These are phyloP conservation scores for Moelleriella libera DNA, from an alignment of 2,329 filamentous ascomycete genomes.

Conservation along the genomic window DNA sequence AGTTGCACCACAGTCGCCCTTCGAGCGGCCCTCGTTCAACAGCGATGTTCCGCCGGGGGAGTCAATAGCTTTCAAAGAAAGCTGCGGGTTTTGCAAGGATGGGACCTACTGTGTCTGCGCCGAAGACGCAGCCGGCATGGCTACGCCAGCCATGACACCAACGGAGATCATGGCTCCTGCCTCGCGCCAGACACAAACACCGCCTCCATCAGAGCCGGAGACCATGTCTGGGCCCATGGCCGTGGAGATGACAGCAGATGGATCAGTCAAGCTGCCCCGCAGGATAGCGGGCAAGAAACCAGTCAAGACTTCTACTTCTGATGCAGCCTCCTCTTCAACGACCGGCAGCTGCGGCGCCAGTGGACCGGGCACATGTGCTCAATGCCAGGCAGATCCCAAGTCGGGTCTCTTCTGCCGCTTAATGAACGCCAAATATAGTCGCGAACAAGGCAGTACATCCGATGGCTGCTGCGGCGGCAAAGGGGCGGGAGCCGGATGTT, in stretches of 20 bases:
- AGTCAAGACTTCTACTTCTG: constrained; percentile 11
- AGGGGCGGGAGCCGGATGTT: constrained; percentile 47
- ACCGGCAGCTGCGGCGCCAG: constrained; percentile 42
- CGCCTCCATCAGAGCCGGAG: constrained; percentile 47
- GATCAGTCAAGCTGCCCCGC: constrained; percentile 44
- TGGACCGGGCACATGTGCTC: constrained; percentile 65
- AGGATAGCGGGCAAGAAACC: constrained; percentile 14
- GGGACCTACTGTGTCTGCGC: constrained; percentile 74
- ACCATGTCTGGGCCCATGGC: constrained; percentile 35
- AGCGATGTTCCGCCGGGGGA: constrained; percentile 19
- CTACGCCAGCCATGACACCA: constrained; percentile 23
- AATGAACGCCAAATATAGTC: constrained; percentile 51
- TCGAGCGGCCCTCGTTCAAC: constrained; percentile 1
- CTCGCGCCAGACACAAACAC: constrained; percentile 37
- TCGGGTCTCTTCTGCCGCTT: constrained; percentile 75
- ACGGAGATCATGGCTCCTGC: constrained; percentile 25
- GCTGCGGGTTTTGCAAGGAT: constrained; percentile 72
- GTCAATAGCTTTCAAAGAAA: constrained; percentile 41
- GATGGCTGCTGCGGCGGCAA: constrained; percentile 51
- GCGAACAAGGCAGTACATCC: constrained; percentile 18
- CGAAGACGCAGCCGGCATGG: constrained; percentile 34
- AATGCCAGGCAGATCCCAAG: constrained; percentile 64
- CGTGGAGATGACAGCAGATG: constrained; percentile 45
- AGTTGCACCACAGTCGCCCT: constrained; percentile 1
- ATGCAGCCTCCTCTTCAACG: not conserved